Percentiles rank a stretch among this genome's conserved stretches.
Evolutionary conservation across 805 yeast genomes (phyloP).

Genomic region (Ascoidea rubescens): DNA sequence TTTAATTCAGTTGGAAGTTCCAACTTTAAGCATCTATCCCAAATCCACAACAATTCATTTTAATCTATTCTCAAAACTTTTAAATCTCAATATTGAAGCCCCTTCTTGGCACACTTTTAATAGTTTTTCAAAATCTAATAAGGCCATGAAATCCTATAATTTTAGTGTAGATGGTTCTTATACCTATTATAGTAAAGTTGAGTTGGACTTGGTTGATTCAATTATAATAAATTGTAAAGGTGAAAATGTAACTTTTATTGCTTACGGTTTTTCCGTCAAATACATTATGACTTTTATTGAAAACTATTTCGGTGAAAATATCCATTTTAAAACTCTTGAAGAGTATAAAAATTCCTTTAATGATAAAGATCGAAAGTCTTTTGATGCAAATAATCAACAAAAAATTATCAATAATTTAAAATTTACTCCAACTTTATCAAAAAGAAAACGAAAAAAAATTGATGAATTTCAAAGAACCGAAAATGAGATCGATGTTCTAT

Average conservation of each 20-base stretch:
- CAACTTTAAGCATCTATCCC: conserved; percentile 39
- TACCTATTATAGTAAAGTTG: conserved; percentile 42
- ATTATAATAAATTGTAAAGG: conserved; percentile 53
- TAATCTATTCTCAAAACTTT: conserved; percentile 36
- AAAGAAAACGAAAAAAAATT: conserved; percentile 10
- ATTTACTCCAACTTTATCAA: background rate
- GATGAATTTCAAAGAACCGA: conserved; percentile 28
- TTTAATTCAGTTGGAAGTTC: conserved; percentile 34
- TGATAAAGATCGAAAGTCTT: background rate
- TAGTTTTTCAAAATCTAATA: conserved; percentile 48
- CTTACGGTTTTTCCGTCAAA: conserved; percentile 68
- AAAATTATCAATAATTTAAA: background rate
- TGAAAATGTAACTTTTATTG: conserved; percentile 49
- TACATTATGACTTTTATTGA: conserved; percentile 67
- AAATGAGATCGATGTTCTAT: conserved; percentile 67
- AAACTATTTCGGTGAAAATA: conserved; percentile 80
- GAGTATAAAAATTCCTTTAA: conserved; percentile 40
- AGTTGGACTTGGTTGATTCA: conserved; percentile 56
- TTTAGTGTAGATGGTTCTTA: conserved; percentile 54
- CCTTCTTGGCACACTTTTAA: conserved; percentile 90
- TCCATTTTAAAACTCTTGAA: conserved; percentile 75
- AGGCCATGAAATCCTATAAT: conserved; percentile 54
- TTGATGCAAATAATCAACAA: background rate
- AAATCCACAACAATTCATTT: conserved; percentile 39
- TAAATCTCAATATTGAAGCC: conserved; percentile 51